Base-by-base conservation (phyloP, 768 basidiomycete genomes). In the Hygrophorus pudorinus region DNA sequence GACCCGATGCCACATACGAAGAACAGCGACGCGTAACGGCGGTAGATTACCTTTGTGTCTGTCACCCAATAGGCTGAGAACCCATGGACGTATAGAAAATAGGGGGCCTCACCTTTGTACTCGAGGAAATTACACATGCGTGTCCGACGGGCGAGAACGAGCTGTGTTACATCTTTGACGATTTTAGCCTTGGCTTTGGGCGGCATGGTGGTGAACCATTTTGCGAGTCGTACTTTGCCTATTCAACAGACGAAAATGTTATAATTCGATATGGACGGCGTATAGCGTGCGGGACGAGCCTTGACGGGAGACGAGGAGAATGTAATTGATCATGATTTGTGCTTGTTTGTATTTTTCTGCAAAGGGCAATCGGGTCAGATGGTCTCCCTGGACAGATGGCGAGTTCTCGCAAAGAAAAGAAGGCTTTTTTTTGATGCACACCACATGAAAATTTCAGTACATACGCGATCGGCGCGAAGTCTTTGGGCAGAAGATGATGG, bases 101-200 rank as follows among this genome's bases (percentile, higher is more conserved):
- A 41, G 14, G 27, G 31, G 4, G 6, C 18, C 76, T 52, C 47
- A 84, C 93, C 93, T 68, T 93, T 96, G 70, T 96, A 96, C 60
- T 98, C 94, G 32, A 97, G 64, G 56, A 98, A 85, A 64, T 97
- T 98, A 59, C 91, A 96, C 89, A 91, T 93, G 44, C 85, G 73
- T 40, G 86, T 87, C 47, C 86, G 73, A 41, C 94, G 75, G 41
- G 82, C 86, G 36, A 94, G 70, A 24, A 97, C 91, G 29, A 96
- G 75, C 62, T 92, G 89, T 1, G 91, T 93, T 24, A 97, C 85
- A 58, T 98, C 94, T 65, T 90, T 92, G 51, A 96, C 81, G 57
- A 94, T 91, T 75, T 92, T 94, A 44, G 75, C 73, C 62, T 90
- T 93, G 29, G 69, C 67, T 62, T 91, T 89, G 16, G 81, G 70